Base-by-base conservation (phyloP, 441 rosid species). In the Oxalis stricta region DNA sequence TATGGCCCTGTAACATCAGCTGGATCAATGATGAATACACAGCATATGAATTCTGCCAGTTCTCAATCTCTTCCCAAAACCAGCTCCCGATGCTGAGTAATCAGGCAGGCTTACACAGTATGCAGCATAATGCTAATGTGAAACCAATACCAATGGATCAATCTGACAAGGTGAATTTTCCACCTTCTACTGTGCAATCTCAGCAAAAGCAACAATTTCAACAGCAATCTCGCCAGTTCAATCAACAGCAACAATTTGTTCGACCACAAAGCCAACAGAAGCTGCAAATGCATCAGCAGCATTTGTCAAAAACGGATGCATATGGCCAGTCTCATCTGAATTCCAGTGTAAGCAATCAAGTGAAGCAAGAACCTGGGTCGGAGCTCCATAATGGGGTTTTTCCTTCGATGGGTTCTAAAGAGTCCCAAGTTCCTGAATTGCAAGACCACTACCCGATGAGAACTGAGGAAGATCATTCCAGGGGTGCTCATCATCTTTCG, bases 181-280 rank as follows among this genome's bases (percentile, higher is more conserved):
- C 65, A 58, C 39, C 82, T 39, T 31, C 63, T 59, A 39, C 66
- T 18, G 42, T 66, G 38, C 94, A 77, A 56, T 49, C 88, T 60
- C 83, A 84, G 52, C 92, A 74, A 44, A 86, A 68, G 47, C 84
- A 73, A 52, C 93, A 76, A 53, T 74, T 78, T 69, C 94, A 75
- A 63, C 84, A 71, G 35, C 84, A 68, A 49, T 50, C 73, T 33
- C 76, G 58, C 72, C 79, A 77, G 37, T 69, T 74, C 60, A 81
- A 56, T 41, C 65, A 66, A 16, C 81, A 76, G 63, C 96, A 76
- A 51, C 95, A 84, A 40, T 58, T 68, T 63, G 71, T 61, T 59
- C 84, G 70, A 50, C 88, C 71, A 39, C 93, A 74, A 42, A 68
- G 66, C 39, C 76, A 72, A 10, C 76, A 69, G 48, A 76, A 79